Evolutionary conservation across 1,284 basidiomycete species (phyloP).

Genomic region (Puccinia sorghi): DNA sequence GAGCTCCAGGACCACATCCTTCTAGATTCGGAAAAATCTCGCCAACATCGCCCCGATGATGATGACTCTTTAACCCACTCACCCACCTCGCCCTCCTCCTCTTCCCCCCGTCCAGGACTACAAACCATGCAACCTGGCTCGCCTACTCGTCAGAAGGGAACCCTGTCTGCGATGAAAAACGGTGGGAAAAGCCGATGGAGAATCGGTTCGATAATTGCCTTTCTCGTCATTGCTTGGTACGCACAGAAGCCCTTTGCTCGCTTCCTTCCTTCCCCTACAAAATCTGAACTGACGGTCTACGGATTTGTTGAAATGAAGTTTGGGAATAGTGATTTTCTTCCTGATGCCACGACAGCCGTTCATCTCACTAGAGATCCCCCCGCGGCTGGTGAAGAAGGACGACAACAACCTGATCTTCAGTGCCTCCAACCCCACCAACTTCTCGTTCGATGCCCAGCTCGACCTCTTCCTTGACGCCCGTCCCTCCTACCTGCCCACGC

Average conservation of each 20-base stretch:
- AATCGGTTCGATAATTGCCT: slow-evolving; percentile 28
- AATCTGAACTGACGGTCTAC: not conserved
- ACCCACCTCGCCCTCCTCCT: not conserved
- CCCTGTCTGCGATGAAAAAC: not conserved
- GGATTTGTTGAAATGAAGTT: not conserved
- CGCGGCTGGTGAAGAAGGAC: not conserved
- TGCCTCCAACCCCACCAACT: slow-evolving; percentile 21
- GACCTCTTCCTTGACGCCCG: slow-evolving; percentile 25
- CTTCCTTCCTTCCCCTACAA: too few relatives aligned
- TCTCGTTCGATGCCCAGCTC: slow-evolving; percentile 35
- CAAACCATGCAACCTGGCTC: not conserved
- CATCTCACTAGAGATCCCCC: slow-evolving; percentile 32
- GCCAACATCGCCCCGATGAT: not conserved
- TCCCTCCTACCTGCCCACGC: slow-evolving; percentile 15
- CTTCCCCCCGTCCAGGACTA: not conserved
- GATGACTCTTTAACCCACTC: not conserved
- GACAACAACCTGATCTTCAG: slow-evolving; percentile 18
- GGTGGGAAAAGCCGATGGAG: slow-evolving; percentile 25
- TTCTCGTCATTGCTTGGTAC: slow-evolving; percentile 22
- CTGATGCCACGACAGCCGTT: slow-evolving; percentile 30
- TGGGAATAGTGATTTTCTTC: slow-evolving; percentile 36
- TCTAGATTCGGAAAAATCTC: not conserved
- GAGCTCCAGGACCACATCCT: not conserved
- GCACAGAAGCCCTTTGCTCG: not conserved
- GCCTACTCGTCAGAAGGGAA: not conserved